Conservation (phyloP, 257 asterid genomes). For the Capsicum pubescens region DNA sequence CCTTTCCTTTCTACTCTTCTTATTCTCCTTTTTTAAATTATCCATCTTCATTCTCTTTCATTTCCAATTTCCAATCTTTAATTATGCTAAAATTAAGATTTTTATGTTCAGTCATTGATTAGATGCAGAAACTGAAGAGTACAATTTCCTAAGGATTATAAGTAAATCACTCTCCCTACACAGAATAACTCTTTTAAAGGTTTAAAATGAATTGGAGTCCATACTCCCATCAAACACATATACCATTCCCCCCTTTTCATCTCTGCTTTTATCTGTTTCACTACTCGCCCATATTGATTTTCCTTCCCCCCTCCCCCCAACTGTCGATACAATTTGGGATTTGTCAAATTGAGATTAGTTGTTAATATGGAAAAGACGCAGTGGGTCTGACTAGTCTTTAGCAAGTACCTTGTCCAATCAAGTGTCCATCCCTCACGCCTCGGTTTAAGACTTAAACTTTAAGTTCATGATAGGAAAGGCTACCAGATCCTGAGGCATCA, state of each 20-base stretch:
- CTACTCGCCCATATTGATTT: neutral
- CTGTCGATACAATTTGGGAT: conserved; percentile 1
- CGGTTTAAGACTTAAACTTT: neutral
- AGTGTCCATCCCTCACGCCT: neutral
- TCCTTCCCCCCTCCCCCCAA: neutral
- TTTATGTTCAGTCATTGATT: neutral
- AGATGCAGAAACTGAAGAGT: neutral
- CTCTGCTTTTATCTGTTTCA: too few species aligned
- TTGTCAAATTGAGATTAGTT: neutral
- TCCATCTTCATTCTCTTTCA: too few species aligned
- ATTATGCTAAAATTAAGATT: neutral
- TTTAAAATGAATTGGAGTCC: neutral
- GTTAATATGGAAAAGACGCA: neutral
- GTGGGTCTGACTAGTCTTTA: neutral
- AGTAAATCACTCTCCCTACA: too few species aligned
- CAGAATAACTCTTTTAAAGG: neutral
- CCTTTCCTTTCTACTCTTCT: too few species aligned
- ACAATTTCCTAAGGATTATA: too few species aligned
- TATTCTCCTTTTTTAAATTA: too few species aligned
- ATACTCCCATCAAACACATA: neutral
- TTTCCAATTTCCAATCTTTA: too few species aligned
- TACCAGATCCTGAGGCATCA: neutral
- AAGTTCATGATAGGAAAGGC: conserved; percentile 8
- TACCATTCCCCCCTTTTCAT: neutral
- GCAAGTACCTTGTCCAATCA: neutral